These are phyloP conservation scores for Verticillium albo-atrum DNA, from an alignment of 2,329 filamentous ascomycete genomes.

Conservation along the genomic window DNA sequence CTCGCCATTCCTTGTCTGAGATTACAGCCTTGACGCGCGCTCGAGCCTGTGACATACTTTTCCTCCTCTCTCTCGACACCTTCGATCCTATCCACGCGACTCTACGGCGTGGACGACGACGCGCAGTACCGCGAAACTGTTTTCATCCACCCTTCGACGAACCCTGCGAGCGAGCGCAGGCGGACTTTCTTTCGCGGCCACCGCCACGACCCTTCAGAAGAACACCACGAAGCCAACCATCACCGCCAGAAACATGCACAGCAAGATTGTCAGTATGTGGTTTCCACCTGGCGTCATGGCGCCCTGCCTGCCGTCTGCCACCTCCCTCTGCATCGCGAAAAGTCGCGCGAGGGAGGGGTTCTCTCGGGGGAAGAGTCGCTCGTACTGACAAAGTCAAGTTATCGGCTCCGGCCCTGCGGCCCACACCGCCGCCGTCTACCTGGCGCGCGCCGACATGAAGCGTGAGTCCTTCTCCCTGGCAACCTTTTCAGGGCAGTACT, in stretches of 20 bases:
- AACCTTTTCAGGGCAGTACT: no score
- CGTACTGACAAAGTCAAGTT: constrained; percentile 36
- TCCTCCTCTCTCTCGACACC: neutral
- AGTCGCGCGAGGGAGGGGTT: neutral
- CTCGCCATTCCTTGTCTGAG: neutral
- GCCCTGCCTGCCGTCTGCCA: constrained; percentile 1
- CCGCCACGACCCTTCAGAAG: constrained; percentile 57
- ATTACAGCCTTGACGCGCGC: neutral
- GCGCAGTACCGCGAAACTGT: constrained; percentile 71
- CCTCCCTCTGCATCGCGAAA: neutral
- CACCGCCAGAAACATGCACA: constrained; percentile 71
- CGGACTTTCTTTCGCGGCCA: constrained; percentile 68
- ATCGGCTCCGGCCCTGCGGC: constrained; percentile 95
- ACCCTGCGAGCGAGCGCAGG: constrained; percentile 70
- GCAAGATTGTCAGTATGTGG: constrained; percentile 79
- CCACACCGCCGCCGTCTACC: constrained; percentile 95
- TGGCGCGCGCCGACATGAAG: constrained; percentile 89
- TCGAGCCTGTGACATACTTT: neutral
- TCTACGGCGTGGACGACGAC: constrained; percentile 7
- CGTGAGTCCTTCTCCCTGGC: constrained; percentile 41
- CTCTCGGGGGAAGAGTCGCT: neutral
- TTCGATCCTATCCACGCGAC: neutral
- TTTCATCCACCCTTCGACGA: constrained; percentile 76
- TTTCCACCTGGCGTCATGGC: neutral
- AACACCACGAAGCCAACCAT: constrained; percentile 32